Evolutionary conservation across 1,284 basidiomycete species (phyloP).

Genomic region (Quambalaria eucalypti): DNA sequence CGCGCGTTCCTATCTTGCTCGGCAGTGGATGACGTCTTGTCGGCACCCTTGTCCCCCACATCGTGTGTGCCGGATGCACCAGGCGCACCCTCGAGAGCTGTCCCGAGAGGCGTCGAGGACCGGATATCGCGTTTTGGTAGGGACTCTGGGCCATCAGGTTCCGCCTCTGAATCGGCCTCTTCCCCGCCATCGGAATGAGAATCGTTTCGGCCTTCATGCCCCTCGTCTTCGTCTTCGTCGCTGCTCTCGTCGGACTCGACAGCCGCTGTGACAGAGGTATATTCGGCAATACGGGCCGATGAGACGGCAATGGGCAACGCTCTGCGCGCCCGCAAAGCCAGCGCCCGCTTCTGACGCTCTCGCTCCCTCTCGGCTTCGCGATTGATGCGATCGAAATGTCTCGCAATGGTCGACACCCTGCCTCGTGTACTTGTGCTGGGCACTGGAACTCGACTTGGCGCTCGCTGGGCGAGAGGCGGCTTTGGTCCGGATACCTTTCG

Average conservation of each 20-base stretch:
- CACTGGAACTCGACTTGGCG: conserved; percentile 7
- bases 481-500: not conserved
- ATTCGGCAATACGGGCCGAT: conserved; percentile 77
- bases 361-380: conserved; percentile 53
- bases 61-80: too few relatives aligned
- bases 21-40: too few relatives aligned
- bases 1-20: too few relatives aligned
- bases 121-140: too few relatives aligned
- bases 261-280: conserved; percentile 83
- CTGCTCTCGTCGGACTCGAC: conserved; percentile 64
- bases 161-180: conserved; percentile 69
- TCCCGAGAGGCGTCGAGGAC: too few relatives aligned
- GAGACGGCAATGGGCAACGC: conserved; percentile 88
- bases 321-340: conserved; percentile 63
- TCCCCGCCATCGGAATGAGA: conserved; percentile 37
- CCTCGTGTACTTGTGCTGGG: not conserved
- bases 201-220: not conserved
- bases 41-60: too few relatives aligned
- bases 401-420: conserved; percentile 53
- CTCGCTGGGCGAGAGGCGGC: not conserved
- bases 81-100: too few relatives aligned
- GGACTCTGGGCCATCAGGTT: conserved; percentile 56
- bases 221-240: conserved; percentile 14
- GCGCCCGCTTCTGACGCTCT: conserved; percentile 48
- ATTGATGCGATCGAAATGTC: conserved; percentile 52